A percentile compares a stretch with the other conserved stretches of the same genome.
Evolutionary conservation across 1,284 basidiomycete species (phyloP).

Genomic region (Coriolopsis trogii): DNA sequence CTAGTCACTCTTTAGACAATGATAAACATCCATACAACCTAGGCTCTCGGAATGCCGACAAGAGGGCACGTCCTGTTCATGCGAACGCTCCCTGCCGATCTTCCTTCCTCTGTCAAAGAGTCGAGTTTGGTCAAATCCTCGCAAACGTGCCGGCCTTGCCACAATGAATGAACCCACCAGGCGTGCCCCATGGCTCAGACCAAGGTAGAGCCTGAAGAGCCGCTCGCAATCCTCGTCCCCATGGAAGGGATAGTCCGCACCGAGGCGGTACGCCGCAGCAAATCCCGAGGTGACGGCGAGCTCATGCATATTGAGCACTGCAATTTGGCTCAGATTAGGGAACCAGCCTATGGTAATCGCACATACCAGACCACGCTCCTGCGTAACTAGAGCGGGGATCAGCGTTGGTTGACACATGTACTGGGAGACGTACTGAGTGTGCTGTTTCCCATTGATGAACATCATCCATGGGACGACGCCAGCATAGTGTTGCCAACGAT

Average conservation of each 20-base stretch:
- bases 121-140: not conserved
- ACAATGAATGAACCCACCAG: conserved; percentile 31
- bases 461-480: conserved; percentile 63
- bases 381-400: conserved; percentile 32
- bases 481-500: conserved; percentile 62
- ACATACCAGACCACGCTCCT: conserved; percentile 42
- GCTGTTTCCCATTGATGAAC: conserved; percentile 55
- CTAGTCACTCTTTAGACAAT: too few relatives aligned
- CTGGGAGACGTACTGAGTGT: conserved; percentile 42
- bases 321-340: conserved; percentile 1
- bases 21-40: too few relatives aligned
- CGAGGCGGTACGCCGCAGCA: conserved; percentile 59
- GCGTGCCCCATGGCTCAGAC: conserved; percentile 38
- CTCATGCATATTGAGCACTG: conserved; percentile 56
- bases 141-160: not conserved
- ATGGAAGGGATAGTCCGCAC: conserved; percentile 51
- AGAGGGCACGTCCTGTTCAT: conserved; percentile 3
- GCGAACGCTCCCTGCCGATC: conserved; percentile 24
- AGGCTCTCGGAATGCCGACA: too few relatives aligned
- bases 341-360: not conserved
- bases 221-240: conserved; percentile 46
- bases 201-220: conserved; percentile 51
- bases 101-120: conserved; percentile 19
- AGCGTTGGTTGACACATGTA: not conserved
- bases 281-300: conserved; percentile 62